phyloP scores from a whole-genome alignment of 164 flowering plant genomes.

The Houttuynia cordata region DNA sequence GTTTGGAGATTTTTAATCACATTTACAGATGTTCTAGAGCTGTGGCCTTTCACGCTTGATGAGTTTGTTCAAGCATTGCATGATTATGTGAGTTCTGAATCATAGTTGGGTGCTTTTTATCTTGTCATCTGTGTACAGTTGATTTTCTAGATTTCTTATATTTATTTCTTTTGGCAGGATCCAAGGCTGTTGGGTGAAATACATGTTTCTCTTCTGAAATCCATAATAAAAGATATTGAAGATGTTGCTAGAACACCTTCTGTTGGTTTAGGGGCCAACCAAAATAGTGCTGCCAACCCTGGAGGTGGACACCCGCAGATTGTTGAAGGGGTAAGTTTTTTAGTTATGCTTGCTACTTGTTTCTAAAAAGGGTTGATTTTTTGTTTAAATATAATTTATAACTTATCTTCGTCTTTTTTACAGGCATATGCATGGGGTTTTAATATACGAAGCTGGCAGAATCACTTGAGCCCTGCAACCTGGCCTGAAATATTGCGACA shows the following conservation, averaged over 20 bases:
- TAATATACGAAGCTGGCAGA: slow-evolving; percentile 76
- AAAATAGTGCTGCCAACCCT: slow-evolving; percentile 55
- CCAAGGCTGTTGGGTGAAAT: slow-evolving; percentile 75
- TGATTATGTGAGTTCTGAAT: slow-evolving; percentile 59
- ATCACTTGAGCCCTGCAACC: slow-evolving; percentile 62
- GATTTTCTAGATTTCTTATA: neutral
- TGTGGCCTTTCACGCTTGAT: slow-evolving; percentile 96
- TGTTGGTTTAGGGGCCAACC: slow-evolving; percentile 49
- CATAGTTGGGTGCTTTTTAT: neutral
- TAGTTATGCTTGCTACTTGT: neutral
- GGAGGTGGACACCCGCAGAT: slow-evolving; percentile 92
- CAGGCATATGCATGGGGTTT: slow-evolving; percentile 99
- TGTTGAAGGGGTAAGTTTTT: slow-evolving; percentile 71
- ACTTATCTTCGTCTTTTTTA: neutral
- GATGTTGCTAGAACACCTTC: slow-evolving; percentile 85
- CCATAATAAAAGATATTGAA: slow-evolving; percentile 81
- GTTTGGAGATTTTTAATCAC: slow-evolving; percentile 86
- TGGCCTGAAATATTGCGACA: slow-evolving; percentile 94
- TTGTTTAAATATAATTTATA: neutral
- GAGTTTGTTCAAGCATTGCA: slow-evolving; percentile 92
- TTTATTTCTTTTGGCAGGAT: slow-evolving; percentile 34
- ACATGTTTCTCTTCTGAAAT: slow-evolving; percentile 64
- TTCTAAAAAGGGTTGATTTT: neutral
- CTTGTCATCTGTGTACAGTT: neutral
- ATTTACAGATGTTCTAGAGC: slow-evolving; percentile 82